Evolutionary conservation across 208 protist species (phyloP).

Genomic region (Angomonas deanei): DNA sequence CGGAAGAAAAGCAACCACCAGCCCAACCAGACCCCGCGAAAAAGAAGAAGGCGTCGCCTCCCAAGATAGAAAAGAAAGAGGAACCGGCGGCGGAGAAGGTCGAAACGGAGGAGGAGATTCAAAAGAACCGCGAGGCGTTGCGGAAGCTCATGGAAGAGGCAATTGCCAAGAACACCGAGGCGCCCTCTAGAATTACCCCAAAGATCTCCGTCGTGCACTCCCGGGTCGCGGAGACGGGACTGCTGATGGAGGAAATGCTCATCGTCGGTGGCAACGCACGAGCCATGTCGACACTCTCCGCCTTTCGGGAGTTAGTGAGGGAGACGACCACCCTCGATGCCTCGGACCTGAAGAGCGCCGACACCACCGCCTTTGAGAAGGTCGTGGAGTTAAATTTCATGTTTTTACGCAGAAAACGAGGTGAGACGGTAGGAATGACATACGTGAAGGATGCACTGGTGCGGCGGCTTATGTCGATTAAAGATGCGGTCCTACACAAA

Average conservation of each 20-base stretch:
- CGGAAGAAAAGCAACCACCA: background rate
- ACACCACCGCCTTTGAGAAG: constrained; percentile 49
- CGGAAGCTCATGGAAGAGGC: background rate
- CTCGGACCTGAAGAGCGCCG: constrained; percentile 27
- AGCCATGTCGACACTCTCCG: constrained; percentile 52
- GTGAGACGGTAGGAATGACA: constrained; percentile 59
- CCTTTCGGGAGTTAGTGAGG: constrained; percentile 52
- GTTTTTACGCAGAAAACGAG: constrained; percentile 56
- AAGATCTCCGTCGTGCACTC: constrained; percentile 38
- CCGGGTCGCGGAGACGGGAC: constrained; percentile 57
- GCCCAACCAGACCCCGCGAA: no score
- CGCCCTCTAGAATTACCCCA: background rate
- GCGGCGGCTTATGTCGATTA: constrained; percentile 41
- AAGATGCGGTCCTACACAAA: constrained; percentile 23
- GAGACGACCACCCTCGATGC: constrained; percentile 42
- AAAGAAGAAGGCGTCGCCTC: background rate
- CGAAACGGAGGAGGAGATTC: constrained; percentile 1
- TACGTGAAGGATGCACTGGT: constrained; percentile 65
- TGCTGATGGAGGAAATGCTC: constrained; percentile 73
- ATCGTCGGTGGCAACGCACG: constrained; percentile 76
- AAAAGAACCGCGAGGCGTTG: constrained; percentile 3
- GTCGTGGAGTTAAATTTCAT: constrained; percentile 66
- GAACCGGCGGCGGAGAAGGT: constrained; percentile 3
- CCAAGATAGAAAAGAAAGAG: background rate
- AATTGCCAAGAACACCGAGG: constrained; percentile 10